Conservation (phyloP, 2,329 filamentous ascomycete species). For the Ophiostoma tasmaniense region DNA sequence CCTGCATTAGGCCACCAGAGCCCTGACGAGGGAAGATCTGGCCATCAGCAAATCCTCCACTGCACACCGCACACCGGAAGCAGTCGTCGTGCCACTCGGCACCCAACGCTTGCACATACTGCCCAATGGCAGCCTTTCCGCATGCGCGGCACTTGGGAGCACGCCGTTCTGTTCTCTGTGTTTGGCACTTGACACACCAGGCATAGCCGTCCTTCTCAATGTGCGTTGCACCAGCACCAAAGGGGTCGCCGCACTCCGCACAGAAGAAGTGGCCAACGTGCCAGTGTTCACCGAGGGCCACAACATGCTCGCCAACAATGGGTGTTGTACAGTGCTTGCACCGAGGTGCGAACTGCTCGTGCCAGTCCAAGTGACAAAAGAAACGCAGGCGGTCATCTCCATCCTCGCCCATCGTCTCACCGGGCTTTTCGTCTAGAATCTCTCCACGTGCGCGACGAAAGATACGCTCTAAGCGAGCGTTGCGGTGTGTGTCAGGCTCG, state of each 20-base stretch:
- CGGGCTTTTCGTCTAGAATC: conserved; percentile 52
- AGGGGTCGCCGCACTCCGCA: conserved; percentile 94
- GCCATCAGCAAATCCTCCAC: conserved; percentile 53
- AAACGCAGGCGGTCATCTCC: conserved; percentile 70
- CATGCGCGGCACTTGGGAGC: conserved; percentile 85
- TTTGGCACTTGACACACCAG: conserved; percentile 92
- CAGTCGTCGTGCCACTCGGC: conserved; percentile 90
- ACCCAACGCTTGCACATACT: conserved; percentile 81
- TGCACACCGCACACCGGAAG: conserved; percentile 67
- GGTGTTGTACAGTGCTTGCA: conserved; percentile 96
- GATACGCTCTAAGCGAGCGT: conserved; percentile 66
- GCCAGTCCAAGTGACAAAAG: conserved; percentile 98
- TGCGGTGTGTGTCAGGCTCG: conserved; percentile 67
- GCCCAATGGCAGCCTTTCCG: conserved; percentile 73
- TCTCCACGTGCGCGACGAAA: conserved; percentile 50
- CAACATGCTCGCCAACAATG: conserved; percentile 88
- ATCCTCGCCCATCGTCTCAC: conserved; percentile 59
- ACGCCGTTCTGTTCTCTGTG: conserved; percentile 78
- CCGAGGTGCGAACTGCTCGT: conserved; percentile 83
- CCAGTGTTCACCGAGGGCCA: conserved; percentile 92
- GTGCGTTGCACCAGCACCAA: conserved; percentile 60
- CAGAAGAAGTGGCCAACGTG: conserved; percentile 98
- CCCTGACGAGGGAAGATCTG: conserved; percentile 55
- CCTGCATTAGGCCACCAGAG: conserved; percentile 36
- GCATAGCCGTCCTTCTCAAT: conserved; percentile 97